Conservation (phyloP, 164 flowering plant genomes). For the Kalanchoe fedtschenkoi region DNA sequence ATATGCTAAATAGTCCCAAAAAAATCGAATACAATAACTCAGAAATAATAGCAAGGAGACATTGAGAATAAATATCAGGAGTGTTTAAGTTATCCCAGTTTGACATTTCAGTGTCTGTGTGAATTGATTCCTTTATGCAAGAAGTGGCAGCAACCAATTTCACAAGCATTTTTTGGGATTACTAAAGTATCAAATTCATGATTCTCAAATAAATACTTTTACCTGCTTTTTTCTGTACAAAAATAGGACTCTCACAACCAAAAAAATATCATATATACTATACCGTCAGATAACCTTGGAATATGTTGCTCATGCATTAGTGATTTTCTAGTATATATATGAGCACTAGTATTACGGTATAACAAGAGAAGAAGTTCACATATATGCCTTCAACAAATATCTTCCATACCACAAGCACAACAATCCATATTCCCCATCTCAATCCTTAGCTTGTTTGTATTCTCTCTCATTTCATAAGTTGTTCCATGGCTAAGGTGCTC, state of each 20-base stretch:
- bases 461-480: not conserved
- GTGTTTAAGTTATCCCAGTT: not conserved
- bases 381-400: constrained; percentile 1
- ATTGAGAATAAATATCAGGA: not conserved
- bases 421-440: not conserved
- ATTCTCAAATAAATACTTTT: too few relatives aligned
- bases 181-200: constrained; percentile 2
- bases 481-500: constrained; percentile 29
- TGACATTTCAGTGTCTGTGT: not conserved
- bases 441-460: not conserved
- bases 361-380: constrained; percentile 1
- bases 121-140: constrained; percentile 4
- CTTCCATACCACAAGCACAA: not conserved
- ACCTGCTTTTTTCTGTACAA: too few relatives aligned
- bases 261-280: not conserved
- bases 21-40: too few relatives aligned
- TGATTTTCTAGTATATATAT: not conserved
- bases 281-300: constrained; percentile 5
- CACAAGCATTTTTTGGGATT: not conserved
- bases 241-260: not conserved
- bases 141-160: not conserved
- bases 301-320: not conserved
- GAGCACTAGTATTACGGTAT: not conserved
- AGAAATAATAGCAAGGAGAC: not conserved
- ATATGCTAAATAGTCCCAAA: too few relatives aligned